Evolutionary conservation across 208 protist species (phyloP).

Genomic region (Leptomonas seymouri): DNA sequence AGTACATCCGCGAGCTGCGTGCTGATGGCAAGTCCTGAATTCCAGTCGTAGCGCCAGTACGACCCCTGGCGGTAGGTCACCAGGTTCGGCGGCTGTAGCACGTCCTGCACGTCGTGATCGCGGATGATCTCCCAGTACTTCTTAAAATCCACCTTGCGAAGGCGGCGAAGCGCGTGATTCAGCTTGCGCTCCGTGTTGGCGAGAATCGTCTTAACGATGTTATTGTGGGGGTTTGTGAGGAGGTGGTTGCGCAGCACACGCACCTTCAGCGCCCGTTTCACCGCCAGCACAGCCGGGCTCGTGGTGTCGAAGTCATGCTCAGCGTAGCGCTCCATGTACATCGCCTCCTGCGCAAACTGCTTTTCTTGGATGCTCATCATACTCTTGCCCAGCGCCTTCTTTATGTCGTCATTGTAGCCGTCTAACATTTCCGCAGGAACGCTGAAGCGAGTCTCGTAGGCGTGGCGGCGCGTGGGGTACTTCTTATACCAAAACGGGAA

Average conservation of each 20-base stretch:
- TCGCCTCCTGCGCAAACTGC: slow-evolving; percentile 87
- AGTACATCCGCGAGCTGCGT: slow-evolving; percentile 84
- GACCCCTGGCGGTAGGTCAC: slow-evolving; percentile 86
- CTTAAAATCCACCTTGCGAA: slow-evolving; percentile 91
- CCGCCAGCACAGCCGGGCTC: slow-evolving; percentile 82
- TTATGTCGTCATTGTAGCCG: slow-evolving; percentile 81
- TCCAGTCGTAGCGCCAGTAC: slow-evolving; percentile 93
- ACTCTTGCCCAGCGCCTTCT: slow-evolving; percentile 67
- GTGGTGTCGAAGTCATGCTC: slow-evolving; percentile 92
- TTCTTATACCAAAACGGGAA: slow-evolving; percentile 95
- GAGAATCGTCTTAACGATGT: slow-evolving; percentile 88
- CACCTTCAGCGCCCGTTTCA: slow-evolving; percentile 86
- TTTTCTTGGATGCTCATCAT: slow-evolving; percentile 93
- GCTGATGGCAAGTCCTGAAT: slow-evolving; percentile 85
- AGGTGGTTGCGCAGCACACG: slow-evolving; percentile 89
- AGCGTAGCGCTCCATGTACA: slow-evolving; percentile 93
- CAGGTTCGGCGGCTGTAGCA: slow-evolving; percentile 85
- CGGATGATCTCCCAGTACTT: slow-evolving; percentile 93
- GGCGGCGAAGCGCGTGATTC: slow-evolving; percentile 73
- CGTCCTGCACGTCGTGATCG: slow-evolving; percentile 91
- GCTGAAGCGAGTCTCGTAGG: slow-evolving; percentile 90
- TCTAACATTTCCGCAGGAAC: slow-evolving; percentile 91
- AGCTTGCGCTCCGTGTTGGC: slow-evolving; percentile 81
- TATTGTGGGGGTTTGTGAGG: slow-evolving; percentile 92
- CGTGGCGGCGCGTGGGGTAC: slow-evolving; percentile 90